phyloP scores from a whole-genome alignment of 1,139 yeast species.

The Geotrichum macrosporum region DNA sequence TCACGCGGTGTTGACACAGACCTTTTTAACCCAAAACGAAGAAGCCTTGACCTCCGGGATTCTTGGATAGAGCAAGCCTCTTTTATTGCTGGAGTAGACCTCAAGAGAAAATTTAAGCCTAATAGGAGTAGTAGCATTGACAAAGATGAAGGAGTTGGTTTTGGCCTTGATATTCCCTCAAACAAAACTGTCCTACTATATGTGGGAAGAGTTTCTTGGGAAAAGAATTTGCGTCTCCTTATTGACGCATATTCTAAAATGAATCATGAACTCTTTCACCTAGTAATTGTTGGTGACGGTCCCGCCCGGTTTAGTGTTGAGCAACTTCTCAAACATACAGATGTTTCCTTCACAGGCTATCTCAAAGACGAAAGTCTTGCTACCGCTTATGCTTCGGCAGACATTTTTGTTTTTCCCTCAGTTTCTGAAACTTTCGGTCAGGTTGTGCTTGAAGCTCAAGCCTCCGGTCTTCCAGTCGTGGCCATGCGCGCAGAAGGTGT shows the following conservation, averaged over 20 bases:
- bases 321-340: slow-evolving; percentile 20
- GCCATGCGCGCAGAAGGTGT: slow-evolving; percentile 25
- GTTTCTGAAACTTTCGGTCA: slow-evolving; percentile 27
- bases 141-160: slow-evolving; percentile 24
- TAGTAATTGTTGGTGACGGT: slow-evolving; percentile 27
- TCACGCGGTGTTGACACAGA: slow-evolving; percentile 25
- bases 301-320: slow-evolving; percentile 24
- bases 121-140: slow-evolving; percentile 16
- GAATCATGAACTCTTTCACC: slow-evolving; percentile 25
- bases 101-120: not conserved
- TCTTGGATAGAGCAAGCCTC: slow-evolving; percentile 17
- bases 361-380: slow-evolving; percentile 25
- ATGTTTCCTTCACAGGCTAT: slow-evolving; percentile 26
- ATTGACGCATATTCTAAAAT: slow-evolving; percentile 32
- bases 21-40: slow-evolving; percentile 20
- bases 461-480: slow-evolving; percentile 26
- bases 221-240: slow-evolving; percentile 30
- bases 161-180: slow-evolving; percentile 19
- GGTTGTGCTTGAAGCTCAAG: slow-evolving; percentile 27
- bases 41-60: slow-evolving; percentile 18
- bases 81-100: too few relatives aligned
- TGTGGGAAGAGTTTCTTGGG: slow-evolving; percentile 27
- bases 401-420: slow-evolving; percentile 25
- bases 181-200: slow-evolving; percentile 23
- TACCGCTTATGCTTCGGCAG: slow-evolving; percentile 26